phyloP scores from a whole-genome alignment of 164 flowering plant genomes.

The Hamamelis virginiana region DNA sequence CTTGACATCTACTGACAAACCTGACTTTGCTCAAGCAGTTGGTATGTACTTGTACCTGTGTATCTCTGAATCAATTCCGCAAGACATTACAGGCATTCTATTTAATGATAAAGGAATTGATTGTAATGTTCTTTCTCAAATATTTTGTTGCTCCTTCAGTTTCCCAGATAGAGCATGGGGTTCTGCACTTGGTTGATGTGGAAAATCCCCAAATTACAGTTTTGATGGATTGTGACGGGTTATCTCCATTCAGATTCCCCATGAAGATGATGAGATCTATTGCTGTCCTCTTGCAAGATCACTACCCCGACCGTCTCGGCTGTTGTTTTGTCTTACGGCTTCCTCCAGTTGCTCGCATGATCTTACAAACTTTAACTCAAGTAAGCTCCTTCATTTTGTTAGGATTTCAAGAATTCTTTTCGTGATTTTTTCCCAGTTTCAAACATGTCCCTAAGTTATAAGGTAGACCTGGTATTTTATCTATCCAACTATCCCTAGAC shows the following conservation, averaged over 20 bases:
- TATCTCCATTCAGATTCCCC: conserved; percentile 74
- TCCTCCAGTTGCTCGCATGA: conserved; percentile 78
- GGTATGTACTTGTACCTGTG: conserved; percentile 43
- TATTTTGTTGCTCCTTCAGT: conserved; percentile 43
- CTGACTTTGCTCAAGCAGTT: conserved; percentile 82
- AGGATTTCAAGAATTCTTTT: background rate
- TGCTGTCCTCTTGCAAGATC: conserved; percentile 73
- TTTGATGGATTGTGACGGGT: conserved; percentile 83
- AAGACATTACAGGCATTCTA: too few relatives aligned
- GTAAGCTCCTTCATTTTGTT: conserved; percentile 36
- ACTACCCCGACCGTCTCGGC: conserved; percentile 80
- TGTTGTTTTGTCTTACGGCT: conserved; percentile 69
- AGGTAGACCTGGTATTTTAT: too few relatives aligned
- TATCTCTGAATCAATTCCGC: background rate
- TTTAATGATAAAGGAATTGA: too few relatives aligned
- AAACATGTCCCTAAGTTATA: background rate
- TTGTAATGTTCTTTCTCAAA: background rate
- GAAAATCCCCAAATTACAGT: conserved; percentile 73
- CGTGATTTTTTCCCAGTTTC: background rate
- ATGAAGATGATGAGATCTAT: conserved; percentile 82
- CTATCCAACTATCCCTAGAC: too few relatives aligned
- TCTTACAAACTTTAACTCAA: conserved; percentile 77
- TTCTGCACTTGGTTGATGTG: conserved; percentile 48
- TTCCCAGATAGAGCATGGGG: conserved; percentile 81
- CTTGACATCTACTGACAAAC: conserved; percentile 58